Evolutionary conservation across 1,284 basidiomycete genomes (phyloP), one percentile per base, ranked within the genome.

Genomic region (Cutaneotrichosporon cutaneum): DNA sequence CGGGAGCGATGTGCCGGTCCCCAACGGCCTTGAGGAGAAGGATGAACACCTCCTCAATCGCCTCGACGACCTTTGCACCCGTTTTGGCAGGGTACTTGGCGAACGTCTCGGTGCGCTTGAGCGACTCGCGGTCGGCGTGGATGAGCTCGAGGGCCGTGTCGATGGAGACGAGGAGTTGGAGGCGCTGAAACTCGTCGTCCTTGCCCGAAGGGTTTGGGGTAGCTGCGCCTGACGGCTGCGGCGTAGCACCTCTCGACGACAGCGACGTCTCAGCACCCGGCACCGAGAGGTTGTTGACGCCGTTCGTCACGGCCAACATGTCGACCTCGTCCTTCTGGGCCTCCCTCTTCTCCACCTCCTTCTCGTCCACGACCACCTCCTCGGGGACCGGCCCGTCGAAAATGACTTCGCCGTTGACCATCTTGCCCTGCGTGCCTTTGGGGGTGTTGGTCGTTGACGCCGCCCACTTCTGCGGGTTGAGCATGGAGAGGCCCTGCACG

Each of bases 71-170:
- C 10, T 89, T 86, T 59, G 85, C 84, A 0, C 92, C 90, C 63
- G 88, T 90, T 64, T 86, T 84, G 0, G 90, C 90, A 0, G 92
- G 92, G 73, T 95, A 98, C 7, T 85, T 85, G 0, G 84, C 82
- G 76, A 96, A 99, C 2, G 89, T 93, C 76, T 98, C 93, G 3
- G 92, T 87, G 10, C 95, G 86, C 78, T 97, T 97, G 54, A 96
- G 83, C 0, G 88, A 86, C 64, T 97, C 93, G 56, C 94, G 88
- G 70, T 93, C 88, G 0, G 90, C 88, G 68, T 98, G 93, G 61
- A 99, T 95, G 32, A 98, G 84, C 72, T 95, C 90, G 0, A 99
- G 82, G 0, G 93, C 92, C 2, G 89, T 86, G 72, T 98, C 94
- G 4, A 99, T 85, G 1, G 92, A 96, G 3, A 99, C 86, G 1